Conservation (phyloP, 352 stramenopile species). For the Globisporangium nagaii region DNA sequence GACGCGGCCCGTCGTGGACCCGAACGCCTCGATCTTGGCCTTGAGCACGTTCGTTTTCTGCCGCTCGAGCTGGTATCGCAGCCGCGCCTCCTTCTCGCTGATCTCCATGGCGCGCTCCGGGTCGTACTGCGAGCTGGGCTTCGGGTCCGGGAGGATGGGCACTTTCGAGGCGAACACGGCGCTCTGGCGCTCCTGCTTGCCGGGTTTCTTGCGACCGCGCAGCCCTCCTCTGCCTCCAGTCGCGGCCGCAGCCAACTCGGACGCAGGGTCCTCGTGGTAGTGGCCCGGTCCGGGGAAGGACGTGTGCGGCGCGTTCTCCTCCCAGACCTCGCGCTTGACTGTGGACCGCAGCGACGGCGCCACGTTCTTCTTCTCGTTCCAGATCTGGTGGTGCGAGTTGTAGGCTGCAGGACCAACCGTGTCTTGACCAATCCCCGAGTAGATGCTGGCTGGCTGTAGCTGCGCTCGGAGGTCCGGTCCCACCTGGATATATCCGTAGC, state of each 20-base stretch:
- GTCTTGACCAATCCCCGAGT: slow-evolving; percentile 65
- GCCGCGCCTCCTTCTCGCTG: slow-evolving; percentile 41
- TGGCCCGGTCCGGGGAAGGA: slow-evolving; percentile 58
- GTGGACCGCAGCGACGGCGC: slow-evolving; percentile 61
- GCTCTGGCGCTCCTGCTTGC: slow-evolving; percentile 29
- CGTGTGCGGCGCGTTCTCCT: slow-evolving; percentile 40
- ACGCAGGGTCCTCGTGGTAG: slow-evolving; percentile 23
- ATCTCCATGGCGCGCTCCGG: slow-evolving; percentile 61
- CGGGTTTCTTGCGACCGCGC: not conserved
- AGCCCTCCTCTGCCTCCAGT: not conserved
- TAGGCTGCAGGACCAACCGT: slow-evolving; percentile 71
- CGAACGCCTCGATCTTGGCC: slow-evolving; percentile 58
- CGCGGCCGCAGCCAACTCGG: not conserved
- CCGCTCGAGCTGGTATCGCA: slow-evolving; percentile 22
- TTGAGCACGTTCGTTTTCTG: slow-evolving; percentile 15
- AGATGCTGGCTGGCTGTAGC: slow-evolving; percentile 35
- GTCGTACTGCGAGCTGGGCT: slow-evolving; percentile 41
- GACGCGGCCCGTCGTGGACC: slow-evolving; percentile 51
- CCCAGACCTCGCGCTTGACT: slow-evolving; percentile 72
- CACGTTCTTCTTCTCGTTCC: slow-evolving; percentile 63
- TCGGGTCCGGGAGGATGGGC: slow-evolving; percentile 44
- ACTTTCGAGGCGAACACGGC: slow-evolving; percentile 77
- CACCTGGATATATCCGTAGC: slow-evolving; percentile 60
- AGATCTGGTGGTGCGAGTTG: slow-evolving; percentile 44
- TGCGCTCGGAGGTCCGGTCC: slow-evolving; percentile 38